A percentile compares a stretch with the other conserved stretches of the same genome.
These are phyloP conservation scores for Panaeolus papilionaceus DNA, from an alignment of 768 basidiomycete genomes.

Conservation along the genomic window DNA sequence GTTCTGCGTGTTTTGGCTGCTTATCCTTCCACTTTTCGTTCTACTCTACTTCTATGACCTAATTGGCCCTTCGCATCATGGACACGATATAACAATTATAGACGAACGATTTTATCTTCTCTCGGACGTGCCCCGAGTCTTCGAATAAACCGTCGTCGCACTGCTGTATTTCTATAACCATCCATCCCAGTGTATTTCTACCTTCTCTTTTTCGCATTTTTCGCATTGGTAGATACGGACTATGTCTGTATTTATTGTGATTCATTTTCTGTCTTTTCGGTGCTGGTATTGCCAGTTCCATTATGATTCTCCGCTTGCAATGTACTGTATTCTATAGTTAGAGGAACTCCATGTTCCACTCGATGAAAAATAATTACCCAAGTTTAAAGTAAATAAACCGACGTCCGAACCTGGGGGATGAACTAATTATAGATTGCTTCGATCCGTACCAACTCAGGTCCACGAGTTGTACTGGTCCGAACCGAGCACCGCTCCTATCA, in stretches of 20 bases:
- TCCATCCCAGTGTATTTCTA: constrained; percentile 10
- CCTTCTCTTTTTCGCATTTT: neutral
- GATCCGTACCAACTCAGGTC: too few species aligned
- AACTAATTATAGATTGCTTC: too few species aligned
- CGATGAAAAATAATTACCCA: neutral
- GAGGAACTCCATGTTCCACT: neutral
- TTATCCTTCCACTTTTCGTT: neutral
- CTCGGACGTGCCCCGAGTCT: constrained; percentile 9
- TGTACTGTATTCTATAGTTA: neutral
- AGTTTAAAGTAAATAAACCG: too few species aligned
- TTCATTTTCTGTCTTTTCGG: neutral
- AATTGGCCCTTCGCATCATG: neutral
- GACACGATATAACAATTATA: neutral
- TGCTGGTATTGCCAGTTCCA: constrained; percentile 2
- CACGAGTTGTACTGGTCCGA: too few species aligned
- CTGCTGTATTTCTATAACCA: constrained; percentile 6
- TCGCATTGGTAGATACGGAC: neutral
- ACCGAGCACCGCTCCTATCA: too few species aligned
- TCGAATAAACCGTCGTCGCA: constrained; percentile 6
- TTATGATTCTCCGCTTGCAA: neutral
- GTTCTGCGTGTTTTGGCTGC: neutral
- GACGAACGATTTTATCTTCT: neutral
- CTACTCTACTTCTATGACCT: neutral
- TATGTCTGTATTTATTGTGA: neutral
- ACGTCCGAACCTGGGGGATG: too few species aligned